phyloP scores from a whole-genome alignment of 2,329 filamentous ascomycete species.

The Colletotrichum ledebouriae region DNA sequence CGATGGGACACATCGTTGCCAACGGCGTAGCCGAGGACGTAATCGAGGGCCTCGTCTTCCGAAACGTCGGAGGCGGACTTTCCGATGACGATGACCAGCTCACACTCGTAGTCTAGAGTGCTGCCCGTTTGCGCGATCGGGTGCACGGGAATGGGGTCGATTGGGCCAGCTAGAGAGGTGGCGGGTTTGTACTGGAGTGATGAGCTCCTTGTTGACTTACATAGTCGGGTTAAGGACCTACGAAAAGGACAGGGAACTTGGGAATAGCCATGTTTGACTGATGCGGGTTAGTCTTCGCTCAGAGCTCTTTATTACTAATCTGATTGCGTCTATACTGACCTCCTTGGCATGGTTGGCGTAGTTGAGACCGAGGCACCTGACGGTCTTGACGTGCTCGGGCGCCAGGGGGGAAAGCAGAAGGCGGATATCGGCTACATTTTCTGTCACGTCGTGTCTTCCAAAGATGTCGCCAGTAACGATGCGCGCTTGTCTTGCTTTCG shows the following conservation, averaged over 20 bases:
- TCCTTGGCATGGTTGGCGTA: slow-evolving; percentile 80
- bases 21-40: slow-evolving; percentile 80
- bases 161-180: slow-evolving; percentile 74
- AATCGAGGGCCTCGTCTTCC: slow-evolving; percentile 75
- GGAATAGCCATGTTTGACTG: slow-evolving; percentile 76
- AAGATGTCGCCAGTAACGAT: slow-evolving; percentile 77
- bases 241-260: slow-evolving; percentile 79
- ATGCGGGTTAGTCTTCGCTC: not conserved
- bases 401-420: slow-evolving; percentile 75
- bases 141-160: slow-evolving; percentile 75
- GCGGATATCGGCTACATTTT: slow-evolving; percentile 68
- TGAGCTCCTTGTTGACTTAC: not conserved
- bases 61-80: slow-evolving; percentile 75
- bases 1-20: slow-evolving; percentile 87
- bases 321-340: slow-evolving; percentile 48
- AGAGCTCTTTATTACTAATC: not conserved
- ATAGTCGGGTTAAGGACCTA: slow-evolving; percentile 52
- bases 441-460: slow-evolving; percentile 73
- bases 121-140: slow-evolving; percentile 72
- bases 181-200: slow-evolving; percentile 71
- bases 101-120: slow-evolving; percentile 85
- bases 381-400: slow-evolving; percentile 72
- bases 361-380: slow-evolving; percentile 79
- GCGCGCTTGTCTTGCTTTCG: slow-evolving; percentile 70
- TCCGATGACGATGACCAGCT: slow-evolving; percentile 81